Percentiles rank a stretch among this genome's conserved stretches.
Evolutionary conservation across 139 green algal genomes (phyloP).

Genomic region (Auxenochlorella pyrenoidosa): DNA sequence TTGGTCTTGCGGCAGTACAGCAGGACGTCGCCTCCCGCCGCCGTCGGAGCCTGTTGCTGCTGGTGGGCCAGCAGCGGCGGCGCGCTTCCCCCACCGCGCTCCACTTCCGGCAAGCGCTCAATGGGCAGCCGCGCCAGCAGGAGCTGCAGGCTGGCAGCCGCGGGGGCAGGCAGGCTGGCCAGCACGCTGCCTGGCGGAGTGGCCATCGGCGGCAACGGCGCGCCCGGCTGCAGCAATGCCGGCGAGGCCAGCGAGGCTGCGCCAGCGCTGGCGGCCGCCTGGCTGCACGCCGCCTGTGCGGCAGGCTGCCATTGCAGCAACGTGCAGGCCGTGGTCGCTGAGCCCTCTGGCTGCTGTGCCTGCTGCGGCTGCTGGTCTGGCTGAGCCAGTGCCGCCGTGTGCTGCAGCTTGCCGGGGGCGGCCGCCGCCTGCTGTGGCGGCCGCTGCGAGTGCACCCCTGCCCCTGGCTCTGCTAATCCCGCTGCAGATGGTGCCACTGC

Average conservation of each 20-base stretch:
- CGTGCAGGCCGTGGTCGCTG: too few species aligned
- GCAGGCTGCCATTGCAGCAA: neutral
- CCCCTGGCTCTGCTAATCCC: neutral
- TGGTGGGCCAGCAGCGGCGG: neutral
- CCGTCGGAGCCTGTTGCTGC: neutral
- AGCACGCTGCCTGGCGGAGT: neutral
- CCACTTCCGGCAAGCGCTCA: neutral
- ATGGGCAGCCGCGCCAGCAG: neutral
- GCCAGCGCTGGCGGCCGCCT: neutral
- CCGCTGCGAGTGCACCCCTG: neutral
- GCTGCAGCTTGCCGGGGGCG: neutral
- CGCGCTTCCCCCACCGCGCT: neutral
- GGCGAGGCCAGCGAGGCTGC: neutral
- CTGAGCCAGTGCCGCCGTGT: neutral
- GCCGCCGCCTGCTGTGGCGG: neutral
- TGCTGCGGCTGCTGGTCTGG: neutral
- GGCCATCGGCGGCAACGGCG: too few species aligned
- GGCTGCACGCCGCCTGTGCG: neutral
- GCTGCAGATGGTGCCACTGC: too few species aligned
- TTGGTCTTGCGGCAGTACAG: slow-evolving; percentile 15
- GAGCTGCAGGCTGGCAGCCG: neutral
- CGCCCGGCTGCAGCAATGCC: neutral
- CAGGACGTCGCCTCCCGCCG: slow-evolving; percentile 3
- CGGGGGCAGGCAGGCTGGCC: neutral
- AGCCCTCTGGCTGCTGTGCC: neutral